A percentile compares a stretch with the other conserved stretches of the same genome.
Evolutionary conservation across 225 moss, liverwort and hornwort species (phyloP).

Genomic region (Physcomitrium patens): DNA sequence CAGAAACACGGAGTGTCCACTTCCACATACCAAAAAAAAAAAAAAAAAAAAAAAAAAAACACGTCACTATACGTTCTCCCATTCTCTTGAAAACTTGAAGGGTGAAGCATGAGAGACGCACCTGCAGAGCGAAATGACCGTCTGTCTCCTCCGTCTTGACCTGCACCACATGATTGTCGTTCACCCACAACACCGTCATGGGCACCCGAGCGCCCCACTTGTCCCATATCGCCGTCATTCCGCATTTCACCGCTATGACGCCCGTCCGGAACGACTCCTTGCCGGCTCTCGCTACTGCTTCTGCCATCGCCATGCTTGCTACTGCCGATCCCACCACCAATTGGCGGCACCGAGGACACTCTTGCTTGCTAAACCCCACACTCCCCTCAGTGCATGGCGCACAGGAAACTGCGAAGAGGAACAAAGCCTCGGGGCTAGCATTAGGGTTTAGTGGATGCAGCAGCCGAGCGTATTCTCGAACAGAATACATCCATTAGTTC

Average conservation of each 20-base stretch:
- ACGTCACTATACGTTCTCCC: neutral
- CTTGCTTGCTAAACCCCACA: too few species aligned
- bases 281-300: constrained; percentile 47
- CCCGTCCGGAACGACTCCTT: constrained; percentile 73
- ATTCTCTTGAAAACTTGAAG: constrained; percentile 1
- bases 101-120: neutral
- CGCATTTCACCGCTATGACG: constrained; percentile 91
- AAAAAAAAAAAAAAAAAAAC: neutral
- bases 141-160: constrained; percentile 84
- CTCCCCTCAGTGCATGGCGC: too few species aligned
- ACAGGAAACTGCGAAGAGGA: too few species aligned
- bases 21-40: neutral
- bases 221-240: constrained; percentile 97
- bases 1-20: neutral
- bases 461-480: too few species aligned
- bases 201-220: constrained; percentile 96
- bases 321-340: neutral
- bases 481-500: too few species aligned
- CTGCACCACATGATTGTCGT: constrained; percentile 97
- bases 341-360: too few species aligned
- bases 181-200: constrained; percentile 92
- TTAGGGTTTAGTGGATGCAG: too few species aligned
- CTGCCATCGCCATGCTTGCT: constrained; percentile 21
- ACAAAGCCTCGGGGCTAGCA: too few species aligned
- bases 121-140: constrained; percentile 88